These are phyloP conservation scores for Rhizopus arrhizus DNA, from an alignment of 371 early-diverging fungal species.

Conservation along the genomic window DNA sequence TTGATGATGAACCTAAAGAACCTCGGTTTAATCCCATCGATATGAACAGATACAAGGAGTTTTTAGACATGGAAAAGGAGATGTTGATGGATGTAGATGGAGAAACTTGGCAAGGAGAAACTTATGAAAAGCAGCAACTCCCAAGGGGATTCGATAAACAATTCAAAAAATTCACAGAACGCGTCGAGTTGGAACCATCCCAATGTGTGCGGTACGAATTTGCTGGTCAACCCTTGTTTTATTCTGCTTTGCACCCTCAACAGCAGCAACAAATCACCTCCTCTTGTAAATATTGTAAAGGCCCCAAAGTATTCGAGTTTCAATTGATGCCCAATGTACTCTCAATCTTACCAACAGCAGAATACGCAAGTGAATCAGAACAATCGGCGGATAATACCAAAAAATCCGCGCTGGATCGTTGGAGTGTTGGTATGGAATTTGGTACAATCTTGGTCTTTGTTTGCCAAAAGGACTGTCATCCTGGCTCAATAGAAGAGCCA, in stretches of 20 bases:
- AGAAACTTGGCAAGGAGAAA: conserved; percentile 75
- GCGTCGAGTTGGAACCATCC: conserved; percentile 73
- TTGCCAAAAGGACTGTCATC: conserved; percentile 82
- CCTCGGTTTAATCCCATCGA: conserved; percentile 33
- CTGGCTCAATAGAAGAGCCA: conserved; percentile 34
- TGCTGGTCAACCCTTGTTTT: conserved; percentile 74
- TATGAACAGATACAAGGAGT: conserved; percentile 54
- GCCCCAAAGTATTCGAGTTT: conserved; percentile 83
- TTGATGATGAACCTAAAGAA: conserved; percentile 57
- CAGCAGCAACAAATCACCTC: conserved; percentile 42
- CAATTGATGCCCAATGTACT: conserved; percentile 91
- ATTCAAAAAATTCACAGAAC: conserved; percentile 76
- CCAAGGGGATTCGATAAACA: conserved; percentile 78
- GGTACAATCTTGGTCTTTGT: conserved; percentile 86
- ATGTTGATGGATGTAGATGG: conserved; percentile 40
- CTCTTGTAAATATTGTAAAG: conserved; percentile 72
- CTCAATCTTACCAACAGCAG: conserved; percentile 60
- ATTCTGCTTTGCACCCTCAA: conserved; percentile 29
- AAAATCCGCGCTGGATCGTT: conserved; percentile 45
- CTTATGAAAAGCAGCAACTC: conserved; percentile 75
- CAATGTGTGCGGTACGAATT: conserved; percentile 86
- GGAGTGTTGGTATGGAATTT: conserved; percentile 89
- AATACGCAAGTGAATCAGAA: conserved; percentile 38
- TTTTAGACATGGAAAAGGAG: conserved; percentile 49
- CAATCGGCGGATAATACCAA: conserved; percentile 26